Percentiles rank a stretch among this genome's conserved stretches.
Evolutionary conservation across 1,139 yeast genomes (phyloP).

Genomic region (Candida pseudoviswanathii): DNA sequence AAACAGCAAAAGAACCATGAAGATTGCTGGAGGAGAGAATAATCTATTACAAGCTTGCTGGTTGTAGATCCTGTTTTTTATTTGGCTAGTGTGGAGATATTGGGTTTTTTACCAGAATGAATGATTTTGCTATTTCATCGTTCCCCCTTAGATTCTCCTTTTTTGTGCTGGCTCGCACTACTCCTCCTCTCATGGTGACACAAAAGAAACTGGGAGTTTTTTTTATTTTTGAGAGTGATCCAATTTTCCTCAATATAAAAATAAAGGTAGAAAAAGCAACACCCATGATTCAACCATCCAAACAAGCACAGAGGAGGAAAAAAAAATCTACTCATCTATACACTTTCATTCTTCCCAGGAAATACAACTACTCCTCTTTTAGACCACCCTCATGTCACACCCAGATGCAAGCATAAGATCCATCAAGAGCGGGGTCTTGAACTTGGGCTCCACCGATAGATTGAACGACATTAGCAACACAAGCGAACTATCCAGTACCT

Average conservation of each 20-base stretch:
- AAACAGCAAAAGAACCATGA: too few relatives aligned
- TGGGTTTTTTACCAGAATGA: too few relatives aligned
- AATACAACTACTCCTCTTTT: not conserved
- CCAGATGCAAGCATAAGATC: conserved; percentile 49
- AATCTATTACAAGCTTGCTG: too few relatives aligned
- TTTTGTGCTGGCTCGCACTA: too few relatives aligned
- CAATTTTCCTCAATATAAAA: not conserved
- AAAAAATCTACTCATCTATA: not conserved
- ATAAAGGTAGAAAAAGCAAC: not conserved
- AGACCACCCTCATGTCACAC: conserved; percentile 33
- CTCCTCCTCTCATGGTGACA: too few relatives aligned
- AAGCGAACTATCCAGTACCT: conserved; percentile 3
- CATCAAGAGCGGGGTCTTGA: conserved; percentile 39
- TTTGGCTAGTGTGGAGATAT: too few relatives aligned
- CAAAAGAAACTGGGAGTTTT: too few relatives aligned
- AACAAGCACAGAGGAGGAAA: not conserved
- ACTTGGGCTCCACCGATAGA: conserved; percentile 30
- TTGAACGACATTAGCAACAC: conserved; percentile 18
- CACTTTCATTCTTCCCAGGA: not conserved
- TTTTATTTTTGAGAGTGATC: not conserved
- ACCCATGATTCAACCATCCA: not conserved
- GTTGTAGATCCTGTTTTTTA: too few relatives aligned
- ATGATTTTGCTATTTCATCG: too few relatives aligned
- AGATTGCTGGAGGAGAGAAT: too few relatives aligned
- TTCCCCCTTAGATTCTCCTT: too few relatives aligned